Evolutionary conservation across 73 alveolate genomes (phyloP), one percentile per base, ranked within the genome.

Genomic region (Breviolum minutum): DNA sequence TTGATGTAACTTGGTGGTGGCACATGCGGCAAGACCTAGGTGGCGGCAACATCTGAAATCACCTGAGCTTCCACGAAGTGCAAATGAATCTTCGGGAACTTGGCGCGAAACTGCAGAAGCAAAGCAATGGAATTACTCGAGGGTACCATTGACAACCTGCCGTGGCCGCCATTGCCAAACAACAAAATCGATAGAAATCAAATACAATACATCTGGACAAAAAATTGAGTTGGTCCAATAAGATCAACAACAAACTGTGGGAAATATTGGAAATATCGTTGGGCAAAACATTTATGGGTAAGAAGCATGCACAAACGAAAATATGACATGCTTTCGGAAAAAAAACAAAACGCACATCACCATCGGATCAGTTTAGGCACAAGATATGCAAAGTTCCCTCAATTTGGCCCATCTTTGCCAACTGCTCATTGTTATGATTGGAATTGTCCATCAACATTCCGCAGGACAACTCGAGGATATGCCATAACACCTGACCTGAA

Each of bases 51-150:
- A 40, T 3, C 54, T 40, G 3, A 40, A 40, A 40, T 40, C 54
- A 13, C 10, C 81, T 26, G 26, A 77, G 86, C 27, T 12, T 32
- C 88, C 69, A 80, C 88, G 68, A 80, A 80, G 19, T 19, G 40
- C 19, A 80, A 17, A 26, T 17, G 88, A 30, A 80, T 16, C 88
- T 80, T 7, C 7, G 88, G 88, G 68, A 80, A 80, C 30, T 80
- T 80, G 88, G 88, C 88, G 40, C 32, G 32, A 19, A 80, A 80
- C 27, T 80, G 88, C 68, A 80, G 69, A 11, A 80, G 22, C 68
- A 80, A 48, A 14, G 88, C 88, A 6, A 80, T 80, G 88, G 88
- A 9, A 48, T 80, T 80, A 66, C 88, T 80, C 32, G 69, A 80
- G 32, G 88, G 88, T 3, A 80, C 88, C 88, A 48, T 48, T 27